A percentile compares a stretch with the other conserved stretches of the same genome.
Conservation (phyloP, 495 filamentous ascomycete genomes). For the Podospora pseudocomata region DNA sequence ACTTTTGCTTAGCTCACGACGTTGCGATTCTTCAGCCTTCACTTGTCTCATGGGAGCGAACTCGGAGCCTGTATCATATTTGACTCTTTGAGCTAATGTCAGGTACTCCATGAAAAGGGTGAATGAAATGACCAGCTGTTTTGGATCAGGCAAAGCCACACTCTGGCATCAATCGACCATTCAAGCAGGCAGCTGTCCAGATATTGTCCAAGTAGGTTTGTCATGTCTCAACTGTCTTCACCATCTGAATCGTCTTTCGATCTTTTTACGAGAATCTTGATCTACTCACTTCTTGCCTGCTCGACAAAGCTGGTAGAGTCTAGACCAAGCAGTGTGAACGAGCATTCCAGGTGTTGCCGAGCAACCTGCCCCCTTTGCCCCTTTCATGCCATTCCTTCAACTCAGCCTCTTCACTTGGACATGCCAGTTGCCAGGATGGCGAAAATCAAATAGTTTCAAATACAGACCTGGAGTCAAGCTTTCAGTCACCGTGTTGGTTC, state of each 20-base stretch:
- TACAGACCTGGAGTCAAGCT: not conserved
- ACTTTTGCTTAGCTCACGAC: not conserved
- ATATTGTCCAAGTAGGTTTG: not conserved
- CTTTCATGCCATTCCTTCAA: not conserved
- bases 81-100: too few species aligned
- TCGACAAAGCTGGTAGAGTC: not conserved
- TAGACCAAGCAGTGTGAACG: not conserved
- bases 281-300: not conserved
- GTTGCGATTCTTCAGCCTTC: not conserved
- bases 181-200: not conserved
- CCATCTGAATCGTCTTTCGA: not conserved
- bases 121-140: not conserved
- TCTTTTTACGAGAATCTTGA: not conserved
- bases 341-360: not conserved
- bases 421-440: not conserved
- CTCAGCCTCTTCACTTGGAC: not conserved
- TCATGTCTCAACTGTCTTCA: not conserved
- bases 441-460: not conserved
- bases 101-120: too few species aligned
- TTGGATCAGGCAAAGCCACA: not conserved
- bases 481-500: not conserved
- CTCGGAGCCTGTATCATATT: not conserved
- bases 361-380: not conserved
- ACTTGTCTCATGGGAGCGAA: not conserved
- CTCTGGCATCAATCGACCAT: not conserved